phyloP scores from a whole-genome alignment of 2,329 filamentous ascomycete genomes.

The Scedosporium boydii region DNA sequence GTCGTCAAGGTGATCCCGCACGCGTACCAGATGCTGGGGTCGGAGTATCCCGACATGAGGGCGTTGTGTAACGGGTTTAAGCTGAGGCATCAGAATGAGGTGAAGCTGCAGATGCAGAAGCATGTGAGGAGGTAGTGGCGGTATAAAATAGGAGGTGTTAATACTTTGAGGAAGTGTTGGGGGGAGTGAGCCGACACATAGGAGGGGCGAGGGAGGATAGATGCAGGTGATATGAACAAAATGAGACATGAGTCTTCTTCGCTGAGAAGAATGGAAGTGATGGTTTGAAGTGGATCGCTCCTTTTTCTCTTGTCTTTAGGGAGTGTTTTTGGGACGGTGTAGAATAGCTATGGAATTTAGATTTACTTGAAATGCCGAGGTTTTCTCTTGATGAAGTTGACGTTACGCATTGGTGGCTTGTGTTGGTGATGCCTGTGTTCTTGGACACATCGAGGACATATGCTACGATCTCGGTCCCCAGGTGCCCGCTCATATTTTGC shows the following conservation, averaged over 20 bases:
- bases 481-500: too few species aligned
- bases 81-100: conserved; percentile 58
- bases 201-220: background rate
- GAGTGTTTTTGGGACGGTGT: background rate
- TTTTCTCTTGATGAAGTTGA: background rate
- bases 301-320: too few species aligned
- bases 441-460: too few species aligned
- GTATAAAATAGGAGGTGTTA: too few species aligned
- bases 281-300: too few species aligned
- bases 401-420: background rate
- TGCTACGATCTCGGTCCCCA: too few species aligned
- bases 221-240: too few species aligned
- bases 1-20: conserved; percentile 85
- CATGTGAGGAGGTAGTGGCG: conserved; percentile 1
- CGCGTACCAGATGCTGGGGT: conserved; percentile 82
- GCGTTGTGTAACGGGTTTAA: conserved; percentile 97
- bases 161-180: background rate
- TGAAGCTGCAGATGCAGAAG: conserved; percentile 44
- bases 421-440: too few species aligned
- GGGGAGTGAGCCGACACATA: too few species aligned
- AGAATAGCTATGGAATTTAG: background rate
- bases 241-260: too few species aligned
- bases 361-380: background rate
- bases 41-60: conserved; percentile 88
- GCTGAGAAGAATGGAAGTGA: too few species aligned